Evolutionary conservation across 345 rosid genomes (phyloP).

Genomic region (Passiflora organensis): DNA sequence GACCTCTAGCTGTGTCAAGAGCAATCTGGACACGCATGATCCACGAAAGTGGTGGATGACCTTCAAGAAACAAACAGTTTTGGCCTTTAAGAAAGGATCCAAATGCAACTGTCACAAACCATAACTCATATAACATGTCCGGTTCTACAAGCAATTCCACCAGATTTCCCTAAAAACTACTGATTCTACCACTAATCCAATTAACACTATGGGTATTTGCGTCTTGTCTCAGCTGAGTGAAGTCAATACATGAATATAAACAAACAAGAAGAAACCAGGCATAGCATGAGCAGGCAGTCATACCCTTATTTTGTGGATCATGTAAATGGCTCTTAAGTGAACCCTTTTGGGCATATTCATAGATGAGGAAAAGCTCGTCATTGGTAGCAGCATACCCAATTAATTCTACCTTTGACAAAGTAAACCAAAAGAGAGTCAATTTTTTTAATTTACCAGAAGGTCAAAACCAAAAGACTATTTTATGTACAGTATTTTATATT

Average conservation of each 20-base stretch:
- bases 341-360: slow-evolving; percentile 91
- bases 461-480: slow-evolving; percentile 2
- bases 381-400: slow-evolving; percentile 79
- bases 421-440: slow-evolving; percentile 38
- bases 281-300: slow-evolving; percentile 7
- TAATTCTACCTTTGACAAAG: slow-evolving; percentile 78
- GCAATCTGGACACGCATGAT: slow-evolving; percentile 85
- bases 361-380: slow-evolving; percentile 78
- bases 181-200: too few species aligned
- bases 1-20: slow-evolving; percentile 88
- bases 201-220: too few species aligned
- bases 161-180: too few species aligned
- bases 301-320: slow-evolving; percentile 90
- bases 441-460: slow-evolving; percentile 6
- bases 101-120: too few species aligned
- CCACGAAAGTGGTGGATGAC: slow-evolving; percentile 85
- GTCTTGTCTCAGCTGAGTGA: too few species aligned
- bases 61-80: slow-evolving; percentile 33
- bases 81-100: too few species aligned
- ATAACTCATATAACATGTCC: too few species aligned
- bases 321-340: slow-evolving; percentile 77
- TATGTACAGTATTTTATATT: slow-evolving; percentile 9
- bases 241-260: too few species aligned
- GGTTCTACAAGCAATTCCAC: too few species aligned
- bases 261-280: not conserved